Conservation (phyloP, 352 stramenopile species). For the Phytopythium delawarense region DNA sequence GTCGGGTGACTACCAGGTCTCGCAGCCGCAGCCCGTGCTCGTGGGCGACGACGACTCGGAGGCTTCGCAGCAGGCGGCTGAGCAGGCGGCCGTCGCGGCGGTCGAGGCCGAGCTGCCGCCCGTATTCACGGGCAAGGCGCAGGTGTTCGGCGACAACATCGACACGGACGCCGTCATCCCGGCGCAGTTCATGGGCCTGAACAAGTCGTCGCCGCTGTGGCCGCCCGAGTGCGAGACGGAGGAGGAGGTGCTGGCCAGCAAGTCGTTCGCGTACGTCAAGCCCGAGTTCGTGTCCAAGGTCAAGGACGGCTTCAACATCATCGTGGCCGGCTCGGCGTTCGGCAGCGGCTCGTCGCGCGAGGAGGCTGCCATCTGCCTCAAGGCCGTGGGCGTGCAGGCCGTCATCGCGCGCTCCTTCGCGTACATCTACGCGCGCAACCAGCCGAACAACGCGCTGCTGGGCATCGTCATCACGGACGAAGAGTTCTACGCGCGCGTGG, state of each 20-base stretch:
- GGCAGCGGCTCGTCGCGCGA: slow-evolving; percentile 76
- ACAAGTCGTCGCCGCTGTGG: slow-evolving; percentile 78
- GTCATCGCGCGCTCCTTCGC: slow-evolving; percentile 86
- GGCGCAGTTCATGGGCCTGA: slow-evolving; percentile 79
- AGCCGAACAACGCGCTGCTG: slow-evolving; percentile 80
- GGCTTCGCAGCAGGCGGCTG: slow-evolving; percentile 35
- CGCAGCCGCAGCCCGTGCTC: slow-evolving; percentile 41
- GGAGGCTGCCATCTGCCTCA: slow-evolving; percentile 76
- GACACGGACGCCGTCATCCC: slow-evolving; percentile 81
- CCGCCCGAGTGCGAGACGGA: slow-evolving; percentile 73
- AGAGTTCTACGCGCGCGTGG: slow-evolving; percentile 69
- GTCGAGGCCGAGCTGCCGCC: slow-evolving; percentile 50
- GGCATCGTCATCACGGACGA: slow-evolving; percentile 81
- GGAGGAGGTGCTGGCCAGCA: slow-evolving; percentile 69
- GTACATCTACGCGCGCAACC: slow-evolving; percentile 84
- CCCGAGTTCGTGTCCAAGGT: slow-evolving; percentile 76
- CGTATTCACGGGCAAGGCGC: slow-evolving; percentile 61
- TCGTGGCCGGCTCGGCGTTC: slow-evolving; percentile 71
- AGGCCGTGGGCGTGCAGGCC: slow-evolving; percentile 71
- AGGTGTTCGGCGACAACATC: slow-evolving; percentile 76
- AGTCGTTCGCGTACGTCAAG: slow-evolving; percentile 79
- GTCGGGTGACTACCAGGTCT: slow-evolving; percentile 27
- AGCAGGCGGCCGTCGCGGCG: slow-evolving; percentile 51
- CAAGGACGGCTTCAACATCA: slow-evolving; percentile 72
- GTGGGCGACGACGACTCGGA: slow-evolving; percentile 20